Evolutionary conservation across 2,329 filamentous ascomycete species (phyloP).

Genomic region (Hypoxylon sp.): DNA sequence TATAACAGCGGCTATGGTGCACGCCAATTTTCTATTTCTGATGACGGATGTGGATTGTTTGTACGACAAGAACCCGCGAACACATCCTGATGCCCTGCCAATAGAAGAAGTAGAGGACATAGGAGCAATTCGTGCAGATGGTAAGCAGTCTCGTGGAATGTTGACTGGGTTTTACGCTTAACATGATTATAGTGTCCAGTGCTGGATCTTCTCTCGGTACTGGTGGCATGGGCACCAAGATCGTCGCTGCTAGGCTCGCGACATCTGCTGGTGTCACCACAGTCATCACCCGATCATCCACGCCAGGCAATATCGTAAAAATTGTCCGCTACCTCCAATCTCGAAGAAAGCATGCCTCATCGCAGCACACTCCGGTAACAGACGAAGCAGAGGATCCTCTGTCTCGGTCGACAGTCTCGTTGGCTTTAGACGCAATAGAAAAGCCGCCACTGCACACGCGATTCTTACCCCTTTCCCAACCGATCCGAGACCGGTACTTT

Average conservation of each 20-base stretch:
- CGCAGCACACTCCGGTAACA: conserved; percentile 36
- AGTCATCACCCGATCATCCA: conserved; percentile 92
- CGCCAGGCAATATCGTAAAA: conserved; percentile 86
- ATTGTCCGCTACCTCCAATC: conserved; percentile 85
- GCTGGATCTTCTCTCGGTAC: conserved; percentile 90
- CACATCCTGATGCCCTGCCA: conserved; percentile 82
- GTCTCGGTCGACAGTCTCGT: conserved; percentile 54
- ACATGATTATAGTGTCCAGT: conserved; percentile 72
- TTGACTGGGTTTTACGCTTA: background rate
- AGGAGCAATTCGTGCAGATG: conserved; percentile 79
- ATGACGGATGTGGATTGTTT: conserved; percentile 99
- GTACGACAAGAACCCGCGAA: conserved; percentile 94
- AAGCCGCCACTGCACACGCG: conserved; percentile 83
- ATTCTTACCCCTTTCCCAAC: conserved; percentile 84
- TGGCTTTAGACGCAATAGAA: conserved; percentile 48
- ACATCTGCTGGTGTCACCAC: conserved; percentile 96
- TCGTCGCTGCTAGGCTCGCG: conserved; percentile 88
- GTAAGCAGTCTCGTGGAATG: conserved; percentile 50
- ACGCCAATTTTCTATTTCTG: conserved; percentile 94
- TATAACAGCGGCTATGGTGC: conserved; percentile 96
- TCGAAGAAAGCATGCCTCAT: conserved; percentile 54
- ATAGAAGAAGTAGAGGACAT: conserved; percentile 96
- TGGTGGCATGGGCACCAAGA: conserved; percentile 97
- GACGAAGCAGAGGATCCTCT: conserved; percentile 49
- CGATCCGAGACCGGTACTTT: conserved; percentile 93